Evolutionary conservation across 768 basidiomycete species (phyloP), one percentile per base, ranked within the genome.

Genomic region (Tephrocybe sp.): DNA sequence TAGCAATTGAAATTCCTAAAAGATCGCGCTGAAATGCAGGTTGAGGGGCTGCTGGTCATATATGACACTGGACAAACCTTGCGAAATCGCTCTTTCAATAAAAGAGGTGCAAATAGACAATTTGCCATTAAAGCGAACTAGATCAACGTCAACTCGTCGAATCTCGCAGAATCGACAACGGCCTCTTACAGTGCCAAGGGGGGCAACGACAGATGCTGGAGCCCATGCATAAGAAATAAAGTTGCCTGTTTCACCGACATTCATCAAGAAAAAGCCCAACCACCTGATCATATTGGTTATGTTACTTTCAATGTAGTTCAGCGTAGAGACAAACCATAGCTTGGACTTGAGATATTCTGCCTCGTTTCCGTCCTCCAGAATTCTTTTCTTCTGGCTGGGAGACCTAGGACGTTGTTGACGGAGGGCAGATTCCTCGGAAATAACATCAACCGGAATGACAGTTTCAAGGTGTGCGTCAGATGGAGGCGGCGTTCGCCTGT

Each of bases 71-170:
- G 65, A 64, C 34, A 2, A 17, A 86, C 86, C 70, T 79, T 86
- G 30, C 87, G 85, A 64, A 99, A 95, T 4, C 79, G 80, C 69
- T 98, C 92, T 8, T 82, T 76, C 9, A 93, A 77, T 62, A 98
- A 80, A 2, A 93, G 60, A 14, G 96, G 96, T 1, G 95, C 93
- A 57, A 98, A 93, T 34, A 94, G 76, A 62, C 94, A 98, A 66
- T 98, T 98, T 12, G 96, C 92, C 53, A 96, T 85, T n/a, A 98
- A 75, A 2, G 93, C 93, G 67, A 93, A 89, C 85, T 93, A 48
- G 14, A 43, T 15, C 4, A 39, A 53, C 17, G 50, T 49, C 23
- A 62, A 47, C 53, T 39, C 12, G 39, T 33, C 54, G 21, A 18
- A 44, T 30, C 24, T 50, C 48, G 45, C 53, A 15, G 15, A 21